Percentiles rank a stretch among this genome's conserved stretches.
phyloP scores from a whole-genome alignment of 2,329 filamentous ascomycete species.

The Colletotrichum tropicicola region DNA sequence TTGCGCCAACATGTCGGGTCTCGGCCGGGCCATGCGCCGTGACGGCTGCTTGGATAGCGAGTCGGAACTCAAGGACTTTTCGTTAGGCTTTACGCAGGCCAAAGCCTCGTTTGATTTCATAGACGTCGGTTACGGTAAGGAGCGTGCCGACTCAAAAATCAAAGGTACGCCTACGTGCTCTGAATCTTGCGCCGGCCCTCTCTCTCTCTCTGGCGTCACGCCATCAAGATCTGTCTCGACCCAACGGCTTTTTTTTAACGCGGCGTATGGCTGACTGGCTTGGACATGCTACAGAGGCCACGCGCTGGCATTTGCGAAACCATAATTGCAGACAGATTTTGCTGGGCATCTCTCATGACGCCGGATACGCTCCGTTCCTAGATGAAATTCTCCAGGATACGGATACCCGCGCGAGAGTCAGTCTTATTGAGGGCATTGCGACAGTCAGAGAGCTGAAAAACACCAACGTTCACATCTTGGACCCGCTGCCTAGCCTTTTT shows the following conservation, averaged over 20 bases:
- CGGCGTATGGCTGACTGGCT: too few relatives aligned
- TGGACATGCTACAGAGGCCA: constrained; percentile 49
- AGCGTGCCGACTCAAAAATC: constrained; percentile 68
- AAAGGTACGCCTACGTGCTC: constrained; percentile 53
- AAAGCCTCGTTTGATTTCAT: constrained; percentile 70
- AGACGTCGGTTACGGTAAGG: constrained; percentile 68
- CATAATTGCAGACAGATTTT: constrained; percentile 69
- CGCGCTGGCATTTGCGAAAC: constrained; percentile 67
- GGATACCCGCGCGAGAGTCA: constrained; percentile 52
- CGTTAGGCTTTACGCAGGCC: constrained; percentile 66
- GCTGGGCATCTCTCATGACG: constrained; percentile 69
- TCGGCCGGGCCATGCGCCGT: constrained; percentile 58
- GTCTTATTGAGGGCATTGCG: constrained; percentile 63
- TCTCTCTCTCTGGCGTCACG: too few relatives aligned
- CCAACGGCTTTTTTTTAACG: too few relatives aligned
- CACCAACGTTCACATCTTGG: constrained; percentile 56
- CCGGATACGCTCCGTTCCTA: constrained; percentile 67
- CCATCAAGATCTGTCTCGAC: too few relatives aligned
- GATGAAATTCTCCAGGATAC: constrained; percentile 61
- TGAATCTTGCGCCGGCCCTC: neutral
- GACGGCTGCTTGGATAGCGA: constrained; percentile 55
- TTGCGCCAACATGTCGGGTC: constrained; percentile 61
- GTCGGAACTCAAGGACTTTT: constrained; percentile 63
- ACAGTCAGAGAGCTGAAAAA: constrained; percentile 58
- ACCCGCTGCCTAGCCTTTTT: constrained; percentile 59